These are phyloP conservation scores for Penicillium sp. DNA, from an alignment of 2,329 filamentous ascomycete genomes.

Conservation along the genomic window DNA sequence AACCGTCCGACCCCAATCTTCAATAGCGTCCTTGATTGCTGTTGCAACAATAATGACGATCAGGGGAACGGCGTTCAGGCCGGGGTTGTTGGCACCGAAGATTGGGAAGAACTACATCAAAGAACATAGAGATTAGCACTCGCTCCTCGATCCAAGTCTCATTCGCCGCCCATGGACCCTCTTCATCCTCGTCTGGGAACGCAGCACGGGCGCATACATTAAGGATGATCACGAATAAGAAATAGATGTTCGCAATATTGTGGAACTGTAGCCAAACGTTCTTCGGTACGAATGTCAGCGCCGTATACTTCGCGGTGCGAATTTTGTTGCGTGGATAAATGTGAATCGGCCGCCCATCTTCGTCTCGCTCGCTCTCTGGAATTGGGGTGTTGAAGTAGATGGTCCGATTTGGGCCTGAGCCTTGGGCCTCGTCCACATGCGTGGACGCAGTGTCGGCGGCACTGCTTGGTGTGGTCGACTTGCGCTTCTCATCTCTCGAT, in stretches of 20 bases:
- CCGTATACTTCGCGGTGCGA: constrained; percentile 93
- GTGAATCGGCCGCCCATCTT: constrained; percentile 66
- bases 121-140: constrained; percentile 16
- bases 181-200: neutral
- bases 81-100: constrained; percentile 87
- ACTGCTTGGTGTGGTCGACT: constrained; percentile 39
- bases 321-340: constrained; percentile 90
- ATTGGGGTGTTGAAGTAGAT: constrained; percentile 78
- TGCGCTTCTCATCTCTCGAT: constrained; percentile 64
- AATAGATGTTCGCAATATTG: constrained; percentile 97
- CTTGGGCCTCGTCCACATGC: constrained; percentile 20
- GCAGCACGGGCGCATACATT: constrained; percentile 59
- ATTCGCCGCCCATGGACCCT: too few relatives aligned
- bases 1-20: constrained; percentile 87
- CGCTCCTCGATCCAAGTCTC: neutral
- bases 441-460: constrained; percentile 24
- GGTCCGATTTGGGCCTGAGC: constrained; percentile 44
- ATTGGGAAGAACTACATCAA: constrained; percentile 77
- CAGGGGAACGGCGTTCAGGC: constrained; percentile 79
- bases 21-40: constrained; percentile 87
- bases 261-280: constrained; percentile 98
- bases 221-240: constrained; percentile 91
- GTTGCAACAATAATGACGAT: constrained; percentile 89
- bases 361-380: constrained; percentile 67
- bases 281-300: constrained; percentile 90